phyloP scores from a whole-genome alignment of 768 basidiomycete species.

The Agaricus sinodeliciosus region DNA sequence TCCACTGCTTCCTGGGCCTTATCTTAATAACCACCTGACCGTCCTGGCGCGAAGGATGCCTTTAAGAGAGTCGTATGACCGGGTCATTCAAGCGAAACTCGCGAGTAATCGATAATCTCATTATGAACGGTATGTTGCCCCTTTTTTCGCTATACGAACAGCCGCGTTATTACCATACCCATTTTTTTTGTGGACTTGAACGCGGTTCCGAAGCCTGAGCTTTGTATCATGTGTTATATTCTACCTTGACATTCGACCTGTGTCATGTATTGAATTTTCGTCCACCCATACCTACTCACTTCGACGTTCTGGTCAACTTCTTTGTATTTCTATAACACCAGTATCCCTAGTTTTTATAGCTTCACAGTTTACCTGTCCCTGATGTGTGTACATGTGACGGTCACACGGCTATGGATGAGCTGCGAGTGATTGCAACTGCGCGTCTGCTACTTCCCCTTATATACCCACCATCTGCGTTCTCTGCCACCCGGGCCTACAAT shows the following conservation, averaged over 20 bases:
- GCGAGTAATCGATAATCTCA: conserved; percentile 18
- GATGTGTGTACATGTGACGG: neutral
- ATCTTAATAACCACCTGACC: conserved; percentile 64
- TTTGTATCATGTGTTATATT: neutral
- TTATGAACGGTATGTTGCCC: neutral
- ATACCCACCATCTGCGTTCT: neutral
- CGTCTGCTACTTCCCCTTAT: conserved; percentile 1
- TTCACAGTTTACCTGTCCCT: neutral
- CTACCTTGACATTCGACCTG: no score
- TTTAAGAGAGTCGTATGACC: conserved; percentile 63
- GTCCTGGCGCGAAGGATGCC: conserved; percentile 60
- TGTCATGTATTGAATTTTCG: no score
- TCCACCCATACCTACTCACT: no score
- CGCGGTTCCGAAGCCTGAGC: neutral
- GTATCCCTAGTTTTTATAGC: neutral
- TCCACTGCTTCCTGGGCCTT: conserved; percentile 66
- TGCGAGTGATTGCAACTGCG: neutral
- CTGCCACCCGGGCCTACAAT: neutral
- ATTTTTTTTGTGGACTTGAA: no score
- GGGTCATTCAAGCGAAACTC: conserved; percentile 54
- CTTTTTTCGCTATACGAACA: neutral
- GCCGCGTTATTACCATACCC: neutral
- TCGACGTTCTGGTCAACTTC: no score
- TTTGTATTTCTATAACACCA: neutral
- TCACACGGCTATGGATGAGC: neutral